Conservation (phyloP, 1,139 yeast genomes). For the Wickerhamiella infanticola region DNA sequence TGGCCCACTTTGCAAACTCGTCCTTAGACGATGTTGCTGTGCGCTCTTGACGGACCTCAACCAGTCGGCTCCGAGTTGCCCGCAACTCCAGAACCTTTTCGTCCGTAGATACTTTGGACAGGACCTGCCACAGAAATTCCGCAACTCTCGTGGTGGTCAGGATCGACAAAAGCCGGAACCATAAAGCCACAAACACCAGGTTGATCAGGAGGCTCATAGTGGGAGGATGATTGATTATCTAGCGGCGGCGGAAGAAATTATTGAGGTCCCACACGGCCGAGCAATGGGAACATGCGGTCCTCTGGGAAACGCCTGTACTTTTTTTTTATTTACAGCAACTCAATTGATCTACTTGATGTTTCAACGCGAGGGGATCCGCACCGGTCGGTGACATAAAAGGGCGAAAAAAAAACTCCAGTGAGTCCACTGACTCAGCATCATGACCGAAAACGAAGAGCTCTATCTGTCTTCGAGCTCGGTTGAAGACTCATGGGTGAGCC, state of each 20-base stretch:
- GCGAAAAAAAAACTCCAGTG: too few relatives aligned
- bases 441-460: constrained; percentile 1
- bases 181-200: constrained; percentile 9
- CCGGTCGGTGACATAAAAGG: too few relatives aligned
- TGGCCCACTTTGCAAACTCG: constrained; percentile 92
- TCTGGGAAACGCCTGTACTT: too few relatives aligned
- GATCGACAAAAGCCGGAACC: constrained; percentile 7
- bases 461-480: constrained; percentile 5
- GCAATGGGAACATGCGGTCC: too few relatives aligned
- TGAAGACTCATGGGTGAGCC: constrained; percentile 52
- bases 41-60: constrained; percentile 36
- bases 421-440: not conserved
- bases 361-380: too few relatives aligned
- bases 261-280: too few relatives aligned
- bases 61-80: constrained; percentile 32
- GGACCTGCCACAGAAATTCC: constrained; percentile 28
- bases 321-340: too few relatives aligned
- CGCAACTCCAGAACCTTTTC: constrained; percentile 27
- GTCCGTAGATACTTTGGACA: constrained; percentile 26
- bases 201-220: not conserved
- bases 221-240: too few relatives aligned
- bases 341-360: too few relatives aligned
- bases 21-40: constrained; percentile 70
- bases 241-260: too few relatives aligned
- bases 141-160: constrained; percentile 9